Base-by-base conservation (phyloP, 257 asterid species). In the Phtheirospermum japonicum region DNA sequence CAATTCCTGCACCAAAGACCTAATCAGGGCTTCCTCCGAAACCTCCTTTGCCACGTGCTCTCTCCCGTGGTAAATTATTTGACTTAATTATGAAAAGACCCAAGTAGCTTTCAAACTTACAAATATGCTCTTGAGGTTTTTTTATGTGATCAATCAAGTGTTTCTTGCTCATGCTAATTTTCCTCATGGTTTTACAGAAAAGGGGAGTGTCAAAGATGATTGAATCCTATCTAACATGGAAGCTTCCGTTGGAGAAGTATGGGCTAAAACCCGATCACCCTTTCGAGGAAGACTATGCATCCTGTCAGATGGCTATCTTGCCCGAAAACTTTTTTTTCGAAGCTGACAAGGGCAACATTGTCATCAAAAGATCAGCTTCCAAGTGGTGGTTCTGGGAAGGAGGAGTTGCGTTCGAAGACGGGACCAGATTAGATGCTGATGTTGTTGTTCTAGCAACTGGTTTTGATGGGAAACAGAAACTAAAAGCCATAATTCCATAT, bases 241-340 rank as follows among this genome's bases (percentile, higher is more conserved):
- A 71, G 70, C 98, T 90, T 55, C 98, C 98, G 10, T 62, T 90
- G 63, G 75, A 79, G 32, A 90, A 90, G 71, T 90, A 80, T 6
- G 96, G 94, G 10, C 70, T 90, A 65, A 90, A 78, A 70, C 98
- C 98, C 0, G 88, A 88, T 0, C 98, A 90, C 75, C 94, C 98
- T 5, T 90, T 90, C 7, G 95, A 82, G 72, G 98, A 90, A 57
- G 98, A 90, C 75, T 88, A 90, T 8, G 98, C 95, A 2, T 88
- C 96, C 0, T 90, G 96, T 46, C 98, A 90, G 53, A 90, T 90
- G 98, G 96, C 98, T 0, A 90, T 90, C 83, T 71, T 90, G 84
- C 98, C 98, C 0, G 83, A 90, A 0, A 77, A 77, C 48, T 88
- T 90, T 80, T 90, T 90, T 78, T 10, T 81, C 0, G 91, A 83